Conservation (phyloP, 139 green algal genomes). For the Micractinium conductrix region DNA sequence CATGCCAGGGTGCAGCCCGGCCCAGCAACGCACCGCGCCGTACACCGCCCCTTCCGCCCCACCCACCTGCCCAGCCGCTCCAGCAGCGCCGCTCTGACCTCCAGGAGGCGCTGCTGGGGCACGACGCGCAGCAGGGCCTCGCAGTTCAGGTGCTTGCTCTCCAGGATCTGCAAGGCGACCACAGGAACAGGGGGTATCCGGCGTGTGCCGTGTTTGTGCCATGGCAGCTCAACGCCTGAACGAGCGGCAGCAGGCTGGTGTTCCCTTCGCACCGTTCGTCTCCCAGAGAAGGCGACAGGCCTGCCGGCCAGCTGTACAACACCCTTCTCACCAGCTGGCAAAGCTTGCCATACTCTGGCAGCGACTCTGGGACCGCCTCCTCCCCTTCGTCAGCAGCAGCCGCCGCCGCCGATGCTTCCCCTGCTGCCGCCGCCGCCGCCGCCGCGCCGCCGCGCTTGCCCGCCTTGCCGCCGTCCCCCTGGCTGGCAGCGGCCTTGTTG, state of each 20-base stretch:
- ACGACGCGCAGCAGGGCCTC: slow-evolving; percentile 73
- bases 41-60: background rate
- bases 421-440: background rate
- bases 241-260: background rate
- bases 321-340: slow-evolving; percentile 41
- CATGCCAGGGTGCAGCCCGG: no score
- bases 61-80: slow-evolving; percentile 66
- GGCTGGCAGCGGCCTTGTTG: background rate
- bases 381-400: background rate
- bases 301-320: no score
- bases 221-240: no score
- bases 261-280: no score
- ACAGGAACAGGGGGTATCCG: no score
- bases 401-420: background rate
- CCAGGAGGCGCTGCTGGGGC: slow-evolving; percentile 60
- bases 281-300: no score
- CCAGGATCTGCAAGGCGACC: slow-evolving; percentile 41
- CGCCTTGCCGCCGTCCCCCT: background rate
- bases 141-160: slow-evolving; percentile 71
- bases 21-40: no score
- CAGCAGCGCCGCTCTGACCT: slow-evolving; percentile 84
- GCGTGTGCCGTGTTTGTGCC: no score
- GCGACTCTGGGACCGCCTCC: background rate
- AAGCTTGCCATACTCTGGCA: slow-evolving; percentile 41
- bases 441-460: background rate